Evolutionary conservation across 805 yeast species (phyloP), one percentile per base, ranked within the genome.

Genomic region (Vanderwaltozyma verrucispora): DNA sequence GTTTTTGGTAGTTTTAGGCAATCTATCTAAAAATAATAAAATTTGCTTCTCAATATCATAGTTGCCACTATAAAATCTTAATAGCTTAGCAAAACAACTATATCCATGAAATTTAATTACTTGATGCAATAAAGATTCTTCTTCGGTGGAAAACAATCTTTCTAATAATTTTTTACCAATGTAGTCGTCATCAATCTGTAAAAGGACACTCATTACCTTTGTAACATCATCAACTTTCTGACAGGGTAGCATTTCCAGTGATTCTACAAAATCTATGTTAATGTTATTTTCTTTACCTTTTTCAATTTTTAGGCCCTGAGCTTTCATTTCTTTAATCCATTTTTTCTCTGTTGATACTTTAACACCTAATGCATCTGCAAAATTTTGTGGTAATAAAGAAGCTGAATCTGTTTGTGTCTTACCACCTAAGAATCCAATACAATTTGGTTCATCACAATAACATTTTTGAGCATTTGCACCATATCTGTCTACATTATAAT

Each of bases 351-450:
- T 76, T 19, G 69, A 69, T 1, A 73, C 64, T 12, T 73, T 65
- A 9, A 88, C 80, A 15, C 95, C 95, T 33, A 92, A 68, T 0
- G 96, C 96, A 44, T 83, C 94, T 9, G 92, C 76, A 26, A 82
- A 71, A 18, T 77, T 73, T 44, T 84, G 89, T 2, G 97, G 96
- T 35, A 89, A 68, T 40, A 85, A 63, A 28, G 84, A 70, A 1
- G 89, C 89, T 24, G 89, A 83, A 48, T 87, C 95, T 2, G 97
- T 87, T 63, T 92, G 98, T 2, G 95, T 89, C 60, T 87, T 88
- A 34, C 98, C 98, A 46, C 97, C 98, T 67, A 89, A 75, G 47
- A 81, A 80, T 25, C 96, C 95, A 30, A 86, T 71, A 70, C 98
- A 89, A 60, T 86, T 88, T 21, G 81, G 69, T 46, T 87, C 94